These are phyloP conservation scores for Acanthochlamys bracteata DNA, from an alignment of 106 monocot species.

Conservation along the genomic window DNA sequence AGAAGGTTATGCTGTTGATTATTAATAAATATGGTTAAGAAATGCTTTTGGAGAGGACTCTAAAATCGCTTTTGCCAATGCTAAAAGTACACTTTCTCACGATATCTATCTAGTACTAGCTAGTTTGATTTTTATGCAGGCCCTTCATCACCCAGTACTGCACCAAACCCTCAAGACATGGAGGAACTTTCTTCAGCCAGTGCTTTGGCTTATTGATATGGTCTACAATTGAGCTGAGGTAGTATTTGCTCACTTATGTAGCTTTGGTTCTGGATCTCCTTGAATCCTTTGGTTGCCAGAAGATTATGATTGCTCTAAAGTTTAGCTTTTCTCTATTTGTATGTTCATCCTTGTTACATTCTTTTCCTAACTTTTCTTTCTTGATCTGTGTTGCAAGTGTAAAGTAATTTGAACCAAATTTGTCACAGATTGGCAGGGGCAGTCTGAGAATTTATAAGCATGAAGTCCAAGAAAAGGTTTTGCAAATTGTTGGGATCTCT, in stretches of 20 bases:
- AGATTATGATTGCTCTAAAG: too few relatives aligned
- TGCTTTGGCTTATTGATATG: constrained; percentile 98
- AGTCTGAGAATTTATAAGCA: constrained; percentile 97
- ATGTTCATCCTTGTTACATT: too few relatives aligned
- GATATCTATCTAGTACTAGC: too few relatives aligned
- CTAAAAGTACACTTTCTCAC: too few relatives aligned
- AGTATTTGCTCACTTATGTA: neutral
- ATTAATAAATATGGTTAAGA: neutral
- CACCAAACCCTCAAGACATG: constrained; percentile 91
- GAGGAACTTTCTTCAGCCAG: constrained; percentile 76
- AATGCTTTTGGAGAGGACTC: neutral
- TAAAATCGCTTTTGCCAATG: neutral
- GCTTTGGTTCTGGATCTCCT: too few relatives aligned
- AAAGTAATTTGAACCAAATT: neutral
- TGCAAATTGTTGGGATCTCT: constrained; percentile 77
- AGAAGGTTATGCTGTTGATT: too few relatives aligned
- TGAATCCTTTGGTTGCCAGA: too few relatives aligned
- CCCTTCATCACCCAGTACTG: constrained; percentile 95
- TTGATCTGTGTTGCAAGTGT: too few relatives aligned
- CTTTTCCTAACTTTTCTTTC: too few relatives aligned
- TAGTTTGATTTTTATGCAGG: constrained; percentile 27
- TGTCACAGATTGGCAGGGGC: constrained; percentile 84
- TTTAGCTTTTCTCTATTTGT: too few relatives aligned
- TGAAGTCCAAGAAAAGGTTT: constrained; percentile 90
- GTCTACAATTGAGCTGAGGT: constrained; percentile 99